These are phyloP conservation scores for Ustulina deusta DNA, from an alignment of 2,329 filamentous ascomycete genomes.

Conservation along the genomic window DNA sequence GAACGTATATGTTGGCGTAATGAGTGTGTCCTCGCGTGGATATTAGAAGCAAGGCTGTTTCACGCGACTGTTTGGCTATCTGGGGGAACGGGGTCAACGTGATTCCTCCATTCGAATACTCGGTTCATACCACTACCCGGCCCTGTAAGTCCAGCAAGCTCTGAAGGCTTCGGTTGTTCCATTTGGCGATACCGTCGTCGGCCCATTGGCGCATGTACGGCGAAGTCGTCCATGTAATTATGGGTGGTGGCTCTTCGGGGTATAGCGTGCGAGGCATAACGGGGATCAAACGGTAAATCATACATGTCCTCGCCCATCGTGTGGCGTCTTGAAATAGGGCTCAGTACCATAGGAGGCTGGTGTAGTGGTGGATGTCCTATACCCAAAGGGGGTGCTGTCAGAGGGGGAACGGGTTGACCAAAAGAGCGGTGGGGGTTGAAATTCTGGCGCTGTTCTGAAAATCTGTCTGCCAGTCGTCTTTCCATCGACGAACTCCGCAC, in stretches of 20 bases:
- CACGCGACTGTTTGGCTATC: conserved; percentile 37
- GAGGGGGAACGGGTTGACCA: conserved; percentile 46
- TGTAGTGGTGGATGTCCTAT: conserved; percentile 51
- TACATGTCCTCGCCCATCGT: conserved; percentile 58
- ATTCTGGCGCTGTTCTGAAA: conserved; percentile 58
- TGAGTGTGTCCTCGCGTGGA: conserved; percentile 16
- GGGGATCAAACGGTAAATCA: conserved; percentile 49
- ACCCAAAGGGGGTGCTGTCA: conserved; percentile 46
- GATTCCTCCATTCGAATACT: conserved; percentile 50
- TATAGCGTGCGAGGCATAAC: conserved; percentile 49
- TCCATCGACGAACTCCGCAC: conserved; percentile 60
- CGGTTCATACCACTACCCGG: conserved; percentile 51
- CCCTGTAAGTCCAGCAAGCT: conserved; percentile 50
- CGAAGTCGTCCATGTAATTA: conserved; percentile 46
- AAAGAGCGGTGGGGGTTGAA: conserved; percentile 45
- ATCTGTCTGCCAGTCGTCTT: conserved; percentile 63
- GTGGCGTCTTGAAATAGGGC: conserved; percentile 54
- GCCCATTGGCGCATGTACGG: conserved; percentile 41
- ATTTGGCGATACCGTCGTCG: conserved; percentile 44
- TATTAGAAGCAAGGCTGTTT: conserved; percentile 17
- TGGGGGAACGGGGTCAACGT: conserved; percentile 44
- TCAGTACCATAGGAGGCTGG: conserved; percentile 44
- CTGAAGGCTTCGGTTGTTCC: conserved; percentile 47
- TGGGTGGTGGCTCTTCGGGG: conserved; percentile 44
- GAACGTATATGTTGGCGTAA: conserved; percentile 26